Conservation (phyloP, 2,329 filamentous ascomycete genomes). For the Diaporthe sp. region DNA sequence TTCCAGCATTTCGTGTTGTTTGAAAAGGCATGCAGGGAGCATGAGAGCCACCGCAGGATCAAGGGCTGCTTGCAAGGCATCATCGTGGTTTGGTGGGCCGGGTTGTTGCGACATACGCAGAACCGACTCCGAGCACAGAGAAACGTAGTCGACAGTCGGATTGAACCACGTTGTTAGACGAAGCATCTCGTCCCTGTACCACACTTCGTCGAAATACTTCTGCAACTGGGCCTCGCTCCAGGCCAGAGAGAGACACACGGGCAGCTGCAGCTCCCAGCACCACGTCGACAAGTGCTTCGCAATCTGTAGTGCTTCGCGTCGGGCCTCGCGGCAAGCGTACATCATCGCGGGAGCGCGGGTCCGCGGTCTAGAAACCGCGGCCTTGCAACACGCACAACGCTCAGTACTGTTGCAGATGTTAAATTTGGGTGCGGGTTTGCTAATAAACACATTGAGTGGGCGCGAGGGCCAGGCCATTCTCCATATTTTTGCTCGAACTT, state of each 20-base stretch:
- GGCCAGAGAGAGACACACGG: neutral
- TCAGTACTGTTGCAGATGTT: neutral
- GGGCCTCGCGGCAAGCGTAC: neutral
- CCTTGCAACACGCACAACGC: neutral
- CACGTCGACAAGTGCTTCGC: neutral
- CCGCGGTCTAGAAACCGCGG: too few species aligned
- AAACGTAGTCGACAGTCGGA: neutral
- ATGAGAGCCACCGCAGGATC: neutral
- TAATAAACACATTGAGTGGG: rapidly evolving
- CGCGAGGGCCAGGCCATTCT: neutral
- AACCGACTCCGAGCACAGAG: rapidly evolving
- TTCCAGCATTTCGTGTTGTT: neutral
- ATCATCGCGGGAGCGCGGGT: neutral
- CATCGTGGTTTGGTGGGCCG: neutral
- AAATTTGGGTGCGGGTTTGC: neutral
- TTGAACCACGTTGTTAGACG: neutral
- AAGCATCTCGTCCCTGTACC: neutral
- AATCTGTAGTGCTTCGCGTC: neutral
- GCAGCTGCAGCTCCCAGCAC: neutral
- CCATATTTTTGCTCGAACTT: neutral
- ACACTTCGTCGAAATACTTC: neutral
- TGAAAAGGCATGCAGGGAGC: neutral
- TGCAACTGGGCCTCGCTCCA: neutral
- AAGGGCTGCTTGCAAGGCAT: neutral
- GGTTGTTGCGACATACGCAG: neutral